A percentile compares a stretch with the other conserved stretches of the same genome.
phyloP scores from a whole-genome alignment of 2,329 filamentous ascomycete genomes.

The Colletotrichum sp. region DNA sequence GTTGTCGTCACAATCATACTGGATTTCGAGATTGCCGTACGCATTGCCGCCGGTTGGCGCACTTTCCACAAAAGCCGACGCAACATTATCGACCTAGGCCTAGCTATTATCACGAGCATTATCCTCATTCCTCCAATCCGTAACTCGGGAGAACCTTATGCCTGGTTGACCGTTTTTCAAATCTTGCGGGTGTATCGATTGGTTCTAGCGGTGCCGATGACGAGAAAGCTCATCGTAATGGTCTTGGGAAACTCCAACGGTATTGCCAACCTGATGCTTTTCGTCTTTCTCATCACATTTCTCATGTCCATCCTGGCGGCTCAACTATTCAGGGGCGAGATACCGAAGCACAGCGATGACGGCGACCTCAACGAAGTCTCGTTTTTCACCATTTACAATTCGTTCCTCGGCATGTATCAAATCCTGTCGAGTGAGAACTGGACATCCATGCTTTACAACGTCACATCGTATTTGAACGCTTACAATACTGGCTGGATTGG shows the following conservation, averaged over 20 bases:
- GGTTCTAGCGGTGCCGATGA: constrained; percentile 87
- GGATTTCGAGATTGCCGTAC: constrained; percentile 80
- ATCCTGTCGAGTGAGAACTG: constrained; percentile 95
- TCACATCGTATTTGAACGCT: constrained; percentile 70
- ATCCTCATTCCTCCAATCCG: constrained; percentile 87
- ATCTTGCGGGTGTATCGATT: constrained; percentile 91
- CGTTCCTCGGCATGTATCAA: constrained; percentile 97
- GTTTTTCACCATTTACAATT: constrained; percentile 92
- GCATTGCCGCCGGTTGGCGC: constrained; percentile 81
- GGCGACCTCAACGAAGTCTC: constrained; percentile 72
- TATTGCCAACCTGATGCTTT: constrained; percentile 93
- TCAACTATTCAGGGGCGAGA: constrained; percentile 89
- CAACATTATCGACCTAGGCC: constrained; percentile 80
- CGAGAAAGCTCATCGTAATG: constrained; percentile 81
- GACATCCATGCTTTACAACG: constrained; percentile 85
- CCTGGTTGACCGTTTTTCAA: constrained; percentile 92
- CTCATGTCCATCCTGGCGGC: constrained; percentile 91
- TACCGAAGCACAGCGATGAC: constrained; percentile 67
- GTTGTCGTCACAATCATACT: constrained; percentile 78
- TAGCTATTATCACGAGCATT: constrained; percentile 82
- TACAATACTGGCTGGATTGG: constrained; percentile 89
- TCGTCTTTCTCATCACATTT: constrained; percentile 95
- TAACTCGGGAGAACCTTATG: constrained; percentile 73
- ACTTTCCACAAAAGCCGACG: constrained; percentile 74
- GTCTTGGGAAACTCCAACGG: constrained; percentile 91